Conservation (phyloP, 352 stramenopile species). For the Aphanomyces astaci region DNA sequence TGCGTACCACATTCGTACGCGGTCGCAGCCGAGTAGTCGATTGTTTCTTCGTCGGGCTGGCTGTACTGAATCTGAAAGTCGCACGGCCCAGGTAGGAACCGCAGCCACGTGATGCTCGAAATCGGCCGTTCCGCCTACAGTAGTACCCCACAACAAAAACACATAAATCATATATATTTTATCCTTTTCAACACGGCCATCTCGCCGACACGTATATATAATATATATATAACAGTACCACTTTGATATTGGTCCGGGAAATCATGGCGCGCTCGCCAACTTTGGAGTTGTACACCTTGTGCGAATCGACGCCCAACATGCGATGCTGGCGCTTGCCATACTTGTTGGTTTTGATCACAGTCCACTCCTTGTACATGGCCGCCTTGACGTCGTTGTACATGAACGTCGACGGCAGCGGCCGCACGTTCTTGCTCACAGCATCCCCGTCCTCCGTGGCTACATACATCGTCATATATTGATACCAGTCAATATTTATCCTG, state of each 20-base stretch:
- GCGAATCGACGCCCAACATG: slow-evolving; percentile 81
- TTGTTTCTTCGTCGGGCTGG: slow-evolving; percentile 82
- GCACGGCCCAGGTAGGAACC: slow-evolving; percentile 76
- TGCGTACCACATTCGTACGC: slow-evolving; percentile 83
- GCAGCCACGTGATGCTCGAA: slow-evolving; percentile 77
- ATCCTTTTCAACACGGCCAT: slow-evolving; percentile 1
- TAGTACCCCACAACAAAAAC: too few species aligned
- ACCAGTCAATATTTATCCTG: too few species aligned
- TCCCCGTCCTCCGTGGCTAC: slow-evolving; percentile 49
- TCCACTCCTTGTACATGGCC: slow-evolving; percentile 87
- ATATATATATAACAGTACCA: slow-evolving; percentile 45
- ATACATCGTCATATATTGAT: too few species aligned
- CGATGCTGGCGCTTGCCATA: slow-evolving; percentile 84
- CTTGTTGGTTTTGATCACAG: slow-evolving; percentile 88
- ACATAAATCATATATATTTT: too few species aligned
- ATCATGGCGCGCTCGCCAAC: slow-evolving; percentile 84
- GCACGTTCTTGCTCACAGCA: slow-evolving; percentile 55
- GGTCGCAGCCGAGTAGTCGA: slow-evolving; percentile 83
- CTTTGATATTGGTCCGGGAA: slow-evolving; percentile 81
- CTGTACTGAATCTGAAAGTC: slow-evolving; percentile 87
- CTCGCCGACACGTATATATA: slow-evolving; percentile 2
- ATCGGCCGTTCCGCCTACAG: slow-evolving; percentile 78
- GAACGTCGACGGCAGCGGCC: slow-evolving; percentile 76
- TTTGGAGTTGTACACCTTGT: slow-evolving; percentile 88
- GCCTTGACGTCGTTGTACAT: slow-evolving; percentile 88